phyloP scores from a whole-genome alignment of 1,284 basidiomycete genomes.

The Porogramme epimiltina region DNA sequence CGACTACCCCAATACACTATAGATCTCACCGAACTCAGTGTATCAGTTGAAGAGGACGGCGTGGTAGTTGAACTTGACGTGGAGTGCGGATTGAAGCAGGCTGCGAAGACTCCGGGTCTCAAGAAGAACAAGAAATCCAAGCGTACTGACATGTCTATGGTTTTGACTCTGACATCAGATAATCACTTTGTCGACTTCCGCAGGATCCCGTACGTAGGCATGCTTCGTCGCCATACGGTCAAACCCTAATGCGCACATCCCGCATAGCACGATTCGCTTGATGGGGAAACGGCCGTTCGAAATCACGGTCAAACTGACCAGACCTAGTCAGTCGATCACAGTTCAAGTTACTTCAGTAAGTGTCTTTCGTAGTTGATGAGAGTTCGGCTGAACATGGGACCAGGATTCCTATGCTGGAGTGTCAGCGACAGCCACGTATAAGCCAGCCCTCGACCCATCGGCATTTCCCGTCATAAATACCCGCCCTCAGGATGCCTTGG shows the following conservation, averaged over 20 bases:
- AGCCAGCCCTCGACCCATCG: conserved; percentile 52
- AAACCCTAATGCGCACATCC: neutral
- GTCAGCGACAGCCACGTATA: conserved; percentile 51
- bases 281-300: conserved; percentile 58
- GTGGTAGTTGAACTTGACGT: conserved; percentile 64
- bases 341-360: conserved; percentile 68
- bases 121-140: conserved; percentile 51
- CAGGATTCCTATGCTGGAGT: conserved; percentile 75
- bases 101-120: conserved; percentile 18
- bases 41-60: conserved; percentile 41
- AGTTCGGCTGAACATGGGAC: neutral
- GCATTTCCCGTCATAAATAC: conserved; percentile 71
- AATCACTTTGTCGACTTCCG: conserved; percentile 74
- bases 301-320: conserved; percentile 57
- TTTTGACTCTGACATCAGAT: conserved; percentile 77
- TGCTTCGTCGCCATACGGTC: neutral
- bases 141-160: conserved; percentile 58
- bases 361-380: neutral
- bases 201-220: conserved; percentile 60
- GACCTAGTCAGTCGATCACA: conserved; percentile 72
- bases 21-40: conserved; percentile 46
- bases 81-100: conserved; percentile 52
- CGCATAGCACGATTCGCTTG: conserved; percentile 68
- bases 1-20: conserved; percentile 68
- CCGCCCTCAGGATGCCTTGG: conserved; percentile 62